Percentiles rank a stretch among this genome's conserved stretches.
Conservation (phyloP, 768 basidiomycete species). For the Ephemerocybe angulata region DNA sequence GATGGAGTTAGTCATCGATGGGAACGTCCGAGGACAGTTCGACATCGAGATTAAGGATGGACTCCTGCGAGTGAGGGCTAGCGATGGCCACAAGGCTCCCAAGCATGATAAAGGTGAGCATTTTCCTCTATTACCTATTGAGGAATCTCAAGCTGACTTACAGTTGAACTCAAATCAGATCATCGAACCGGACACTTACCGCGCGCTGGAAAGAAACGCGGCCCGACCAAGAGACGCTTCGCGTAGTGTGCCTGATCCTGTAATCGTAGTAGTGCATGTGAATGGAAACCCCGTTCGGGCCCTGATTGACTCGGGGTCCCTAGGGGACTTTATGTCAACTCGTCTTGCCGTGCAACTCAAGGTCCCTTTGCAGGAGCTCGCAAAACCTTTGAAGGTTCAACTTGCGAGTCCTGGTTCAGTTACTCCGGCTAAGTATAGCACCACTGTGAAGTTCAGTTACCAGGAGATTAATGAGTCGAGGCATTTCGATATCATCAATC, state of each 20-base stretch:
- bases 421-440: constrained; percentile 29
- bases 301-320: constrained; percentile 36
- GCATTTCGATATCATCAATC: too few relatives aligned
- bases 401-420: constrained; percentile 40
- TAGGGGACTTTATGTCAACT: too few relatives aligned
- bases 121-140: neutral
- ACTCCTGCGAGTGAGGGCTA: neutral
- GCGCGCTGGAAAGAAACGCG: constrained; percentile 1
- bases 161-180: neutral
- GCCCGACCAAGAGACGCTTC: constrained; percentile 12
- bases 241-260: constrained; percentile 25
- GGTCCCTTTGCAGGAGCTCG: constrained; percentile 20
- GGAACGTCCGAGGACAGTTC: neutral
- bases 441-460: constrained; percentile 26
- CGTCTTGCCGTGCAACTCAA: constrained; percentile 35
- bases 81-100: neutral
- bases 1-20: neutral
- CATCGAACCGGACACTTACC: neutral
- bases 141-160: neutral
- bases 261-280: constrained; percentile 27
- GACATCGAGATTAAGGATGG: neutral
- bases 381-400: constrained; percentile 31
- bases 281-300: constrained; percentile 32
- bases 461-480: constrained; percentile 32
- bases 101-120: neutral